Conservation (phyloP, 139 green algal species). For the Edaphochlamys debaryana region DNA sequence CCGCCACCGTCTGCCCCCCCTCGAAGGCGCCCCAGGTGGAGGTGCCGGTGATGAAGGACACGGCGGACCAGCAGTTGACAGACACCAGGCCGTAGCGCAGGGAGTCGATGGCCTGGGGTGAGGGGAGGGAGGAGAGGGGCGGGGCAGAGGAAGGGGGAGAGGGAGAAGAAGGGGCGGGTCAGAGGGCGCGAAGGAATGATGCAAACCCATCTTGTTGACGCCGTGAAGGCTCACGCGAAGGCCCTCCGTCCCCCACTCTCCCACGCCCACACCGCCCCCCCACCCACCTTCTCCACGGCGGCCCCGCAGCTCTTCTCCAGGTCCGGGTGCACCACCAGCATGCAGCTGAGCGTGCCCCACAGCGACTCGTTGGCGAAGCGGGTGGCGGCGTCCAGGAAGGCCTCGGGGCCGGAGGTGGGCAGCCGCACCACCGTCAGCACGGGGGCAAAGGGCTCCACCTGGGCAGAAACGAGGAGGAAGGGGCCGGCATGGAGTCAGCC, state of each 20-base stretch:
- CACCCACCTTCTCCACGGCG: constrained; percentile 1
- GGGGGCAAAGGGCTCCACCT: constrained; percentile 60
- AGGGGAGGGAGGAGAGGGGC: background rate
- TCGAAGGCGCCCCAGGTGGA: constrained; percentile 36
- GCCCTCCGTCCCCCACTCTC: too few relatives aligned
- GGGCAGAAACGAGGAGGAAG: background rate
- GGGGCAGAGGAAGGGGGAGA: background rate
- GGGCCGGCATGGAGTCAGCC: too few relatives aligned
- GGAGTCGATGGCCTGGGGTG: background rate
- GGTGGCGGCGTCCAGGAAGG: constrained; percentile 36
- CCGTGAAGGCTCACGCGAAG: too few relatives aligned
- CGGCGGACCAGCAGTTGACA: constrained; percentile 19
- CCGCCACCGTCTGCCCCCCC: constrained; percentile 16
- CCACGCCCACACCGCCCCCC: too few relatives aligned
- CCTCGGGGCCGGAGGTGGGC: background rate
- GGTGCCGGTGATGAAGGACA: background rate
- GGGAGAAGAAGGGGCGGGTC: too few relatives aligned
- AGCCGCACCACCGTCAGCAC: constrained; percentile 53
- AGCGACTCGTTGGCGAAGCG: constrained; percentile 45
- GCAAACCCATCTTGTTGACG: too few relatives aligned
- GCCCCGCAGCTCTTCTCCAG: constrained; percentile 25
- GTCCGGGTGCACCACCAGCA: constrained; percentile 43
- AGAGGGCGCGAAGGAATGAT: too few relatives aligned
- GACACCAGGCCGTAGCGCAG: constrained; percentile 29
- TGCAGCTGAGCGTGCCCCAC: constrained; percentile 54